A percentile compares a stretch with the other conserved stretches of the same genome.
Conservation (phyloP, 352 stramenopile species). For the Pythium vanterpoolii region DNA sequence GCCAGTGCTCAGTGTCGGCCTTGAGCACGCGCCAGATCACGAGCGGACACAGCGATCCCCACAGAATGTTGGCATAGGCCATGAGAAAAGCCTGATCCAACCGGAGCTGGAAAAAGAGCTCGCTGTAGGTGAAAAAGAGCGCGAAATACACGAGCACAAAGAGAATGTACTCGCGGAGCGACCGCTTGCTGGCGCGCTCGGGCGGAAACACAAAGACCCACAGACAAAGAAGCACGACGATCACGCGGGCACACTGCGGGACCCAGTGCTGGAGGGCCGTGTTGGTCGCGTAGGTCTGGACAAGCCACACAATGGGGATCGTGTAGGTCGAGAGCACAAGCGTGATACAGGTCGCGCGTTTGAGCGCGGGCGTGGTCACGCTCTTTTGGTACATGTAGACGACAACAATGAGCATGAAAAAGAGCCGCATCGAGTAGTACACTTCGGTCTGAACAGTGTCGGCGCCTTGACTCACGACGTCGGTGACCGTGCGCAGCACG, state of each 20-base stretch:
- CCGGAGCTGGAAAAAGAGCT: conserved; percentile 1
- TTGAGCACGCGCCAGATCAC: conserved; percentile 47
- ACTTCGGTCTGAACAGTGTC: conserved; percentile 28
- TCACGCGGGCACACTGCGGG: conserved; percentile 25
- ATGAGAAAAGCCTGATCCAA: conserved; percentile 9
- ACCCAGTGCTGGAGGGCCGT: conserved; percentile 15
- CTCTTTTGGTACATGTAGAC: conserved; percentile 69
- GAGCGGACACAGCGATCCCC: conserved; percentile 36
- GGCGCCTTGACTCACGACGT: conserved; percentile 19
- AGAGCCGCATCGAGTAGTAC: conserved; percentile 48
- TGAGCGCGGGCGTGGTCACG: conserved; percentile 49
- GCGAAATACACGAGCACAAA: conserved; percentile 20
- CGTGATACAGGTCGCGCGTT: conserved; percentile 38
- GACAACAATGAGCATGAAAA: conserved; percentile 56
- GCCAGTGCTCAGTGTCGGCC: conserved; percentile 34
- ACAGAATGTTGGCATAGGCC: conserved; percentile 19
- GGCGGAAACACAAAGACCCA: conserved; percentile 43
- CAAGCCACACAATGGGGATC: conserved; percentile 46
- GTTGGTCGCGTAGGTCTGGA: conserved; percentile 14
- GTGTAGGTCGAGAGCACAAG: conserved; percentile 49
- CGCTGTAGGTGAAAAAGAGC: conserved; percentile 16
- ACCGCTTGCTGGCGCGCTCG: conserved; percentile 40
- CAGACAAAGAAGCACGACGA: conserved; percentile 35
- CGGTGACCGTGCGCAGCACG: conserved; percentile 41
- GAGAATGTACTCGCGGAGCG: conserved; percentile 53